Percentiles rank a stretch among this genome's conserved stretches.
Conservation (phyloP, 2,329 filamentous ascomycete genomes). For the Chaetomiaceae sp. region DNA sequence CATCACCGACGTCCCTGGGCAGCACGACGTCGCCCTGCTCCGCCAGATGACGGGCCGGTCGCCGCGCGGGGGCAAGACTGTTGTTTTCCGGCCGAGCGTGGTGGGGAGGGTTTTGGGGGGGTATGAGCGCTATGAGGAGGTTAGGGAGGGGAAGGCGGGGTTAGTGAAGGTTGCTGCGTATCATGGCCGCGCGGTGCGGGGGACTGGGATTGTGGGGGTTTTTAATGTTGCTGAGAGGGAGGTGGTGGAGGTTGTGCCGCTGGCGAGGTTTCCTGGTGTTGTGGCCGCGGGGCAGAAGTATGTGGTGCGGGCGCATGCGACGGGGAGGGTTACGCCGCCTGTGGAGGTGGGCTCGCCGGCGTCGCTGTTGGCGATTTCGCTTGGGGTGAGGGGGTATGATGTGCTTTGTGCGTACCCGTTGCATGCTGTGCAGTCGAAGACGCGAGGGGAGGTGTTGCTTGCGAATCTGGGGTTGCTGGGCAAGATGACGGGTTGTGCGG, state of each 20-base stretch:
- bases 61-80: slow-evolving; percentile 59
- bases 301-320: slow-evolving; percentile 67
- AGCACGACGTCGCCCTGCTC: slow-evolving; percentile 72
- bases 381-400: slow-evolving; percentile 68
- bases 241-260: slow-evolving; percentile 63
- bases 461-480: slow-evolving; percentile 72
- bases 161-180: slow-evolving; percentile 77
- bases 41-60: slow-evolving; percentile 75
- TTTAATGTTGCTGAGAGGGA: slow-evolving; percentile 71
- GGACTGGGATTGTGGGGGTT: slow-evolving; percentile 72
- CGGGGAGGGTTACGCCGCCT: slow-evolving; percentile 55
- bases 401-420: slow-evolving; percentile 73
- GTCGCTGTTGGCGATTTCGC: slow-evolving; percentile 55
- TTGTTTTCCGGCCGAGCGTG: slow-evolving; percentile 74
- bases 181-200: slow-evolving; percentile 59
- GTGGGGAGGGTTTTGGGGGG: slow-evolving; percentile 67
- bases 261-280: slow-evolving; percentile 70
- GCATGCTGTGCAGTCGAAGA: slow-evolving; percentile 47
- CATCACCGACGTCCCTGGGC: slow-evolving; percentile 83
- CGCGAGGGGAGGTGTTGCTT: slow-evolving; percentile 44
- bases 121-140: slow-evolving; percentile 72
- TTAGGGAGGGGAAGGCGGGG: slow-evolving; percentile 32
- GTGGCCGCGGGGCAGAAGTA: slow-evolving; percentile 48
- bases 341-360: slow-evolving; percentile 40
- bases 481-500: slow-evolving; percentile 87